These are phyloP conservation scores for Solanum lycopersicoides DNA, from an alignment of 257 asterid species.

Conservation along the genomic window DNA sequence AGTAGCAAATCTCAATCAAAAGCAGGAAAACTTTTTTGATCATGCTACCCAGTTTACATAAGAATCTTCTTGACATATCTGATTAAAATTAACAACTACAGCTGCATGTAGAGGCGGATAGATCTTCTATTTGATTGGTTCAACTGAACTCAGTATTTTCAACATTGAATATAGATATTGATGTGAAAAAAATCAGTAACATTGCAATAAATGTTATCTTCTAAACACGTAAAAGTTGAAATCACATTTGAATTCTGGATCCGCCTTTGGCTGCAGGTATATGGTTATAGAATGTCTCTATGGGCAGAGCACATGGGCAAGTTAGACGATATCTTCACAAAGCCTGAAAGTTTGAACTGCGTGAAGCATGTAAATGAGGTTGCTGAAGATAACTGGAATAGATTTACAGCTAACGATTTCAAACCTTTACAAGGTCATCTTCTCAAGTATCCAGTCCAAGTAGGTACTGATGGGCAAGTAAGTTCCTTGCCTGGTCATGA, in stretches of 20 bases:
- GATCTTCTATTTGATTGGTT: background rate
- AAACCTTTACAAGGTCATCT: conserved; percentile 61
- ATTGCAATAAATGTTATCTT: background rate
- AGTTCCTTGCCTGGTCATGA: conserved; percentile 49
- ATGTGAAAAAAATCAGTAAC: background rate
- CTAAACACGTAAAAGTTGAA: background rate
- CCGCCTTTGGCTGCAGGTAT: conserved; percentile 27
- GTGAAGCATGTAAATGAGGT: conserved; percentile 37
- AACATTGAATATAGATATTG: background rate
- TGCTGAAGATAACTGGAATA: conserved; percentile 65
- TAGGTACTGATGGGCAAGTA: conserved; percentile 41
- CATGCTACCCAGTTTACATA: background rate
- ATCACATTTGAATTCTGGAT: background rate
- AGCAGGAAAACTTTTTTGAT: background rate
- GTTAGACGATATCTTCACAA: conserved; percentile 27
- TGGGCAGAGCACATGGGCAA: conserved; percentile 75
- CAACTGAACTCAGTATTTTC: background rate
- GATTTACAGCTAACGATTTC: conserved; percentile 36
- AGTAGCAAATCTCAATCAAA: background rate
- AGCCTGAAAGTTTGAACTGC: conserved; percentile 43
- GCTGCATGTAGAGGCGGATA: background rate
- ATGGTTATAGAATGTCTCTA: conserved; percentile 76
- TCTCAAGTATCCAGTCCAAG: conserved; percentile 48
- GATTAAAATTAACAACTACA: background rate
- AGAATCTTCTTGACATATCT: background rate